Evolutionary conservation across 139 green algal species (phyloP), one percentile per base, ranked within the genome.

Genomic region (Coccomyxa sp.): DNA sequence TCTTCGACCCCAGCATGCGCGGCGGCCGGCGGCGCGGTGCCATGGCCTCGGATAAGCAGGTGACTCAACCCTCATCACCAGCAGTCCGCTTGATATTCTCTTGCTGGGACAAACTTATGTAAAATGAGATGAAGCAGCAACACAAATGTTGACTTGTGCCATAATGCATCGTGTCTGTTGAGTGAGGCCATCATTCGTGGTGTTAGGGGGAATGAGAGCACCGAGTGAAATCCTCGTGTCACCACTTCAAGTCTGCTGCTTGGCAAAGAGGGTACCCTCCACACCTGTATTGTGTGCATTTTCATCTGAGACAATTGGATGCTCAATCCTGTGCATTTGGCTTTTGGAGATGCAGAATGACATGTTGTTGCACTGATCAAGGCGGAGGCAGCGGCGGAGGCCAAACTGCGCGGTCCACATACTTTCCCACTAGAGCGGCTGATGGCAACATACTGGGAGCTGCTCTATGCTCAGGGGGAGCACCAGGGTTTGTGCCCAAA

Each of bases 351-450:
- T 21, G 18, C 18, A 28, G 63, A 9, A 9, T 21, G 18, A 71
- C 63, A 11, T 21, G 18, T 3, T 71, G 9, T 9, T 21, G 63
- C 21, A 1, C 21, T 21, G 18, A 71, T 81, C 76, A 76, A 92
- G 90, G 87, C 82, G 13, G 92, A 95, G 79, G 85, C 79, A 0
- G 91, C 90, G 25, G 74, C 81, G 25, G 90, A 93, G 81, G 86
- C 87, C 23, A 58, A 77, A 67, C 79, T 94, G 66, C 85, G 86
- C 58, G 92, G 92, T 3, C 88, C 89, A 0, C 88, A 91, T 86
- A 32, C 81, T 58, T 95, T 95, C 77, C 87, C 90, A 13, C 88
- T 94, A 23, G 90, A 92, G 81, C 89, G 92, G 45, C 82, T 93
- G 75, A 85, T 91, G 58, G 84, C 90, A 59, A 90, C 91, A 74